Conservation (phyloP, 148 eudicot genomes). For the Vaccinium myrtillus region DNA sequence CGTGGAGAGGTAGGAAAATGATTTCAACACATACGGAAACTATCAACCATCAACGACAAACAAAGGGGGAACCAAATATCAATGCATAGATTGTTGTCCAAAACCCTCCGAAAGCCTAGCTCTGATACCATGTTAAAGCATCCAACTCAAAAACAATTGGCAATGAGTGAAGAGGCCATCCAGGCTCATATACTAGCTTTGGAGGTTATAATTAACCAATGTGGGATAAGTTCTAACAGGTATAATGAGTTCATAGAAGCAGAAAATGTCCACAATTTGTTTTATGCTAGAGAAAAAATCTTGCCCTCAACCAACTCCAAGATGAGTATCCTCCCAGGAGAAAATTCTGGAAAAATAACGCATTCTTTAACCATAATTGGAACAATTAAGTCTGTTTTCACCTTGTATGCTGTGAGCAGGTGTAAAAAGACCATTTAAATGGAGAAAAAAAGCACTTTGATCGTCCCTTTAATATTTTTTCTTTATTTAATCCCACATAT, state of each 20-base stretch:
- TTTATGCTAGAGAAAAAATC: neutral
- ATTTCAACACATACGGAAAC: too few species aligned
- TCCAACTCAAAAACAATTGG: too few species aligned
- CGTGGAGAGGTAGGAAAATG: too few species aligned
- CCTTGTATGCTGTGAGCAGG: neutral
- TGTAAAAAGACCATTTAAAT: neutral
- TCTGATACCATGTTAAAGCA: too few species aligned
- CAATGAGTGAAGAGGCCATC: too few species aligned
- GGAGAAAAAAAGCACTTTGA: neutral
- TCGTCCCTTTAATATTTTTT: neutral
- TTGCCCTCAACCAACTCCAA: neutral
- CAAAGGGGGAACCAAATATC: too few species aligned
- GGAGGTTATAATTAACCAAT: too few species aligned
- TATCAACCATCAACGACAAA: too few species aligned
- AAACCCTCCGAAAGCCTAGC: too few species aligned
- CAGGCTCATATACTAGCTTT: too few species aligned
- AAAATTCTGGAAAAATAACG: neutral
- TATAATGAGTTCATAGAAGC: neutral
- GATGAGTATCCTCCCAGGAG: neutral
- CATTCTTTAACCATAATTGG: neutral
- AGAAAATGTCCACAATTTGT: neutral
- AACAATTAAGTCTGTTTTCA: neutral
- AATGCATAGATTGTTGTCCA: too few species aligned
- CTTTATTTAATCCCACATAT: neutral
- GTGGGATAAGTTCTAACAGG: neutral